These are phyloP conservation scores for Solanum bukasovii DNA, from an alignment of 257 asterid species.

Conservation along the genomic window DNA sequence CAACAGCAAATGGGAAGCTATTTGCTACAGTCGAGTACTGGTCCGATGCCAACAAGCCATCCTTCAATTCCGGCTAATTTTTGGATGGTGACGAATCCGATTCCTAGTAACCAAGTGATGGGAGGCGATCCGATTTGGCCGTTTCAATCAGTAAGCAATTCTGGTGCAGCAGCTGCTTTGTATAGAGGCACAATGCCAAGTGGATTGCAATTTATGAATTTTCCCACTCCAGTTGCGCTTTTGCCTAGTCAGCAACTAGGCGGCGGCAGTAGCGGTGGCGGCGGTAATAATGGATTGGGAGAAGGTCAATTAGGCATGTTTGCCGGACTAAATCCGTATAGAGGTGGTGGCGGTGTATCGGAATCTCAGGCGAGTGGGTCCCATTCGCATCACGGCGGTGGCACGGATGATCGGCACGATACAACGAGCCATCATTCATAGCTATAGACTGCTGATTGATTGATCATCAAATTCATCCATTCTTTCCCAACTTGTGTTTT, in stretches of 20 bases:
- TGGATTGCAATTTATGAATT: constrained; percentile 88
- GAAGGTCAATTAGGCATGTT: constrained; percentile 64
- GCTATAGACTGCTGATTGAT: neutral
- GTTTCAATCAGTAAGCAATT: constrained; percentile 47
- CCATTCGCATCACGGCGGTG: constrained; percentile 54
- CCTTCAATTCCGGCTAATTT: constrained; percentile 75
- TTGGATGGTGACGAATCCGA: constrained; percentile 84
- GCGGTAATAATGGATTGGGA: constrained; percentile 34
- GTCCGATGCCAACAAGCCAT: constrained; percentile 64
- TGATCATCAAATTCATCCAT: neutral
- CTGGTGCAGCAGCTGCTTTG: constrained; percentile 32
- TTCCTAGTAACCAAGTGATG: constrained; percentile 53
- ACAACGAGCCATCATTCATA: constrained; percentile 65
- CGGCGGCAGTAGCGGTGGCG: constrained; percentile 1
- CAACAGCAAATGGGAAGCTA: constrained; percentile 70
- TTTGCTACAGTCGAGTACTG: constrained; percentile 56
- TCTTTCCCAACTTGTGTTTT: constrained; percentile 13
- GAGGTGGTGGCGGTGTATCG: constrained; percentile 43
- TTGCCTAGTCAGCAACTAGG: constrained; percentile 60
- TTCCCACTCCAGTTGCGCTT: constrained; percentile 65
- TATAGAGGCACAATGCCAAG: constrained; percentile 71
- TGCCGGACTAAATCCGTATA: constrained; percentile 43
- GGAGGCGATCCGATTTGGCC: constrained; percentile 84
- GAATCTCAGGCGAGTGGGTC: constrained; percentile 79
- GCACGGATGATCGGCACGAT: constrained; percentile 57